Conservation (phyloP, 805 yeast genomes). For the Metschnikowia kunwiensis region DNA sequence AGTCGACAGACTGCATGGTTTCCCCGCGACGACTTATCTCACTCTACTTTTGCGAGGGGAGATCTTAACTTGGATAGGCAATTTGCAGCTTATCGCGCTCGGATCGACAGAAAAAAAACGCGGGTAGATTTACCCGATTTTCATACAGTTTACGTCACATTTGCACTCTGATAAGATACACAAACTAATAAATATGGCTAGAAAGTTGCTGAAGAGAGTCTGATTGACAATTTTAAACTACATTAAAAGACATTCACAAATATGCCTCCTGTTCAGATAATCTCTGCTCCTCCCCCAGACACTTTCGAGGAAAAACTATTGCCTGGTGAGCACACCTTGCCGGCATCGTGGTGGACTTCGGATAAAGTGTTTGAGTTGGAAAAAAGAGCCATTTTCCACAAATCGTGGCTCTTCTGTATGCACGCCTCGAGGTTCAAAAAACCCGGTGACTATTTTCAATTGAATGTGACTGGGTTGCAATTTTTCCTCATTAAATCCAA, state of each 20-base stretch:
- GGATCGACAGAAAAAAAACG: constrained; percentile 1
- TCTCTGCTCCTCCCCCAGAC: constrained; percentile 27
- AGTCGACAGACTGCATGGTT: too few species aligned
- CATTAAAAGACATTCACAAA: neutral
- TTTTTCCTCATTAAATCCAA: constrained; percentile 55
- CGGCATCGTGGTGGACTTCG: constrained; percentile 67
- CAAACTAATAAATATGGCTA: constrained; percentile 8
- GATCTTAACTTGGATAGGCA: constrained; percentile 7
- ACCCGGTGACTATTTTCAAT: constrained; percentile 56
- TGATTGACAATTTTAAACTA: neutral
- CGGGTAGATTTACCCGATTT: constrained; percentile 8
- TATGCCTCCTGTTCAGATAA: constrained; percentile 8
- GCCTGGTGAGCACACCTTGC: constrained; percentile 46
- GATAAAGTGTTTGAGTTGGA: constrained; percentile 57
- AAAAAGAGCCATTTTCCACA: constrained; percentile 54
- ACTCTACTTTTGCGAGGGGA: neutral
- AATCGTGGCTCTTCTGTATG: constrained; percentile 54
- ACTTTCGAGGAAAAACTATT: constrained; percentile 16
- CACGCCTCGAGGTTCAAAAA: constrained; percentile 53
- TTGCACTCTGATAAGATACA: constrained; percentile 10
- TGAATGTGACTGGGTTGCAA: constrained; percentile 49
- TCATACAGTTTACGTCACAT: constrained; percentile 4
- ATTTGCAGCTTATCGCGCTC: constrained; percentile 4
- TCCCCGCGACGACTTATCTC: too few species aligned
- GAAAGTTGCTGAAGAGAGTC: constrained; percentile 1